Conservation (phyloP, 2,329 filamentous ascomycete genomes). For the Kalmusia sp. region DNA sequence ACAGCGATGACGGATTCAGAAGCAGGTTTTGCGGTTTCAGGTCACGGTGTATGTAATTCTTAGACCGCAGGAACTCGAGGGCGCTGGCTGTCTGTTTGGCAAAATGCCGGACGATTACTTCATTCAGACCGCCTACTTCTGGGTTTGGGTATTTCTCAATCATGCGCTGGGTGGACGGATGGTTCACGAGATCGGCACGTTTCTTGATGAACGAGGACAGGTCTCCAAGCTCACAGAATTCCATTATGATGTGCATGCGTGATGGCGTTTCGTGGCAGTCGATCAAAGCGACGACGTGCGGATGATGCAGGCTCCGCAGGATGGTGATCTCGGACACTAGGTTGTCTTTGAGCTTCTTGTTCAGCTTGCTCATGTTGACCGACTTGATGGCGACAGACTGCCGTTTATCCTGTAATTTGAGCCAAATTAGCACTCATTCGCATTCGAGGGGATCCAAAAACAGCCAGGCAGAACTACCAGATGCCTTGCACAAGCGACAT, state of each 20-base stretch:
- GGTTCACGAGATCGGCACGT: conserved; percentile 78
- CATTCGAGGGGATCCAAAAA: not conserved
- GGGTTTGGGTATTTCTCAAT: conserved; percentile 91
- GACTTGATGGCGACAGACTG: conserved; percentile 95
- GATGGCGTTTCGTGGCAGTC: conserved; percentile 87
- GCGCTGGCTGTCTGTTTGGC: conserved; percentile 94
- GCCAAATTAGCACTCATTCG: conserved; percentile 21
- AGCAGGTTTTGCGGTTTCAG: conserved; percentile 97
- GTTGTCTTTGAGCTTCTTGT: conserved; percentile 96
- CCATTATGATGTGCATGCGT: conserved; percentile 97
- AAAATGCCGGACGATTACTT: conserved; percentile 96
- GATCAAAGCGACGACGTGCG: conserved; percentile 95
- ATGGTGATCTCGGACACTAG: conserved; percentile 95
- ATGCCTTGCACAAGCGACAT: not conserved
- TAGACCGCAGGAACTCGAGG: conserved; percentile 82
- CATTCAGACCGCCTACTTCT: conserved; percentile 83
- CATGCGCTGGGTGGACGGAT: conserved; percentile 86
- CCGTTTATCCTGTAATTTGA: conserved; percentile 68
- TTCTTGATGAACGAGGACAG: conserved; percentile 96
- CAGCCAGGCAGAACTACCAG: not conserved
- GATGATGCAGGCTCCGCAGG: conserved; percentile 89
- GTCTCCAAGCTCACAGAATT: conserved; percentile 96
- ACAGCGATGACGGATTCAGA: conserved; percentile 78
- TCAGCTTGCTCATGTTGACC: conserved; percentile 87
- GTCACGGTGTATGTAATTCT: conserved; percentile 93